Evolutionary conservation across 2,329 filamentous ascomycete species (phyloP).

Genomic region (Hypomyces rosellus): DNA sequence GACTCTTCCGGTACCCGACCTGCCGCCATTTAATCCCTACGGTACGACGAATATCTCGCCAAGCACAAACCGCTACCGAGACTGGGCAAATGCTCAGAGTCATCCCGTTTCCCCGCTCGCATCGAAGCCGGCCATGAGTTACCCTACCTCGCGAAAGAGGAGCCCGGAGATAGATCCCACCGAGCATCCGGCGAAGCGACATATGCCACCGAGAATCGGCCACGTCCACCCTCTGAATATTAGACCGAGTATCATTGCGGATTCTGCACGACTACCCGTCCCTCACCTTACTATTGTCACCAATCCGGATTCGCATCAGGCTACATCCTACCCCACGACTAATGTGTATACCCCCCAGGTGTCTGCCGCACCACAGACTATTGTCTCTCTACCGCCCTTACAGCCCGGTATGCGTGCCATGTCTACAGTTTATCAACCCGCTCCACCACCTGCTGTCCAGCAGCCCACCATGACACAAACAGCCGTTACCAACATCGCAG

Average conservation of each 20-base stretch:
- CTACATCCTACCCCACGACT: slow-evolving; percentile 26
- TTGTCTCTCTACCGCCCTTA: slow-evolving; percentile 56
- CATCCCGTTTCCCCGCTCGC: slow-evolving; percentile 43
- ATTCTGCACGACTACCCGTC: slow-evolving; percentile 51
- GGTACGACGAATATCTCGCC: slow-evolving; percentile 35
- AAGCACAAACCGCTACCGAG: slow-evolving; percentile 28
- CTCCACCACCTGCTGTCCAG: slow-evolving; percentile 35
- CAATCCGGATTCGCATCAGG: slow-evolving; percentile 23
- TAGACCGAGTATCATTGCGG: slow-evolving; percentile 17
- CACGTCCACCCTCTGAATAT: slow-evolving; percentile 14
- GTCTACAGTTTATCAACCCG: slow-evolving; percentile 65
- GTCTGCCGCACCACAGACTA: slow-evolving; percentile 23
- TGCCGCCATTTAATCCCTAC: slow-evolving; percentile 28
- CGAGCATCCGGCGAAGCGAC: slow-evolving; percentile 51
- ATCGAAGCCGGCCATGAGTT: slow-evolving; percentile 38
- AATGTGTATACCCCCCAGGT: slow-evolving; percentile 38
- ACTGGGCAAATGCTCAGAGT: slow-evolving; percentile 34
- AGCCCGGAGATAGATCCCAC: slow-evolving; percentile 42
- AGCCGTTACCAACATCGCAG: slow-evolving; percentile 17
- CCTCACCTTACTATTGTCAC: slow-evolving; percentile 66
- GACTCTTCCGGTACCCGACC: slow-evolving; percentile 23
- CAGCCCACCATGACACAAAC: slow-evolving; percentile 21
- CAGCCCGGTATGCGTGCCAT: slow-evolving; percentile 62
- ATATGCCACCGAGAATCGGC: slow-evolving; percentile 21
- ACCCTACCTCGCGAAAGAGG: slow-evolving; percentile 41